Evolutionary conservation across 2,329 filamentous ascomycete species (phyloP), one percentile per base, ranked within the genome.

Genomic region (Macrophomina pseudophaseolina): DNA sequence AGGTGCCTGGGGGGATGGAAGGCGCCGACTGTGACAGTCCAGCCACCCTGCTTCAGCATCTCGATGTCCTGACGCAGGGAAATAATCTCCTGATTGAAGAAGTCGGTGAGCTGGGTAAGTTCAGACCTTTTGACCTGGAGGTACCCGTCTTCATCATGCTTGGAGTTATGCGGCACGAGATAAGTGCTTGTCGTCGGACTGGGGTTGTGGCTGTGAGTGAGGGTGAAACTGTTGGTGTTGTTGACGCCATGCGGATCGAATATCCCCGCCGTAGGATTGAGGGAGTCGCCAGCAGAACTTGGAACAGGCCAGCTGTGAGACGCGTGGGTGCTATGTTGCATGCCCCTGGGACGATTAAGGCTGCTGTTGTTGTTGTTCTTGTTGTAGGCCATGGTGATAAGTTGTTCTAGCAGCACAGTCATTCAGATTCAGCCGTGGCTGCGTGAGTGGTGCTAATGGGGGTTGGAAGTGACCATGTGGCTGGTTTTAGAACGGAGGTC

Each of bases 31-130:
- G 65, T 69, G 44, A 72, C 68, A 3, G 65, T 65, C 71, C 69
- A 73, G 12, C 67, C 65, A 7, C 69, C 71, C 42, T 68, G 70
- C 62, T 72, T 71, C 33, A 72, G 18, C 23, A 64, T 68, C 28
- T 74, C 71, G 30, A 76, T 66, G 2, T 71, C 71, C 12, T 54
- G 64, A 14, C 64, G 64, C 35, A 66, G 38, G 4, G 44, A 52
- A 18, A 66, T 4, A 5, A 66, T 59, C 35, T 66, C 54, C 3
- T 66, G 35, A 9, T 51, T 42, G 46, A 51, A 60, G 18, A 33
- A 14, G 4, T 44, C 23, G n/a, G 58, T 51, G 16, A 62, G 32
- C 11, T 62, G 5, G 5, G 16, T 8, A 7, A 62, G 44, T 4
- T 62, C 16, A 28, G 58, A 62, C 3, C 2, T 32, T 32, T 7